A percentile compares a stretch with the other conserved stretches of the same genome.
Conservation (phyloP, 805 yeast genomes). For the Sugiyamaella americana region DNA sequence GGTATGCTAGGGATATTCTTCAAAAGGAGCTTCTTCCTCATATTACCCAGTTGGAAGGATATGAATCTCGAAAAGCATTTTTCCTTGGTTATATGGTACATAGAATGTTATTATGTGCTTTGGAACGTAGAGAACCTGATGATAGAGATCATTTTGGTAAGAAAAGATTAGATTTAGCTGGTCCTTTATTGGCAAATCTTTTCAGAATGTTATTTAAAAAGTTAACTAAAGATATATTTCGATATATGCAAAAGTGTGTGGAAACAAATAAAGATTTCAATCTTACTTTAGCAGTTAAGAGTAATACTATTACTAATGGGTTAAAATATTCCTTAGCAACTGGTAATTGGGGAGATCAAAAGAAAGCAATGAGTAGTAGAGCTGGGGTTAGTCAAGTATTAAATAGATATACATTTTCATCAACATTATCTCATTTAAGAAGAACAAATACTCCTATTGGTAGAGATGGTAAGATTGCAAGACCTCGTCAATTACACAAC, state of each 20-base stretch:
- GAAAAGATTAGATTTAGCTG: conserved; percentile 96
- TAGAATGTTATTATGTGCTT: conserved; percentile 86
- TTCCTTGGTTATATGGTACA: conserved; percentile 98
- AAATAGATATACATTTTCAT: conserved; percentile 95
- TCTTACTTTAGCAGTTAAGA: conserved; percentile 91
- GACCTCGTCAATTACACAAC: conserved; percentile 97
- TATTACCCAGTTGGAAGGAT: conserved; percentile 95
- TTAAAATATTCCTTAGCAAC: conserved; percentile 96
- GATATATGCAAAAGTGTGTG: conserved; percentile 98
- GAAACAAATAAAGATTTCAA: conserved; percentile 97
- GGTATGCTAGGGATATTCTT: conserved; percentile 92
- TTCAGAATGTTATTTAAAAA: conserved; percentile 92
- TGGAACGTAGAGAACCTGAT: conserved; percentile 96
- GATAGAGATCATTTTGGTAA: conserved; percentile 99
- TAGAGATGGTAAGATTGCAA: conserved; percentile 97
- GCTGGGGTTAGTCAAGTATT: conserved; percentile 99
- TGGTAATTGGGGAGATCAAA: conserved; percentile 99
- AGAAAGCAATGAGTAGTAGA: conserved; percentile 96
- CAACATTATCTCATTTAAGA: conserved; percentile 97
- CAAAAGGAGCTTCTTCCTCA: conserved; percentile 96
- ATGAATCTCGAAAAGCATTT: conserved; percentile 92
- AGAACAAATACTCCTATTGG: conserved; percentile 99
- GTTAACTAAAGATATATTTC: conserved; percentile 90
- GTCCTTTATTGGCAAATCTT: conserved; percentile 91
- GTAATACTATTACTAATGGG: conserved; percentile 96